Percentiles rank a stretch among this genome's conserved stretches.
phyloP scores from a whole-genome alignment of 2,329 filamentous ascomycete genomes.

The Arthrobotrys megalospora region DNA sequence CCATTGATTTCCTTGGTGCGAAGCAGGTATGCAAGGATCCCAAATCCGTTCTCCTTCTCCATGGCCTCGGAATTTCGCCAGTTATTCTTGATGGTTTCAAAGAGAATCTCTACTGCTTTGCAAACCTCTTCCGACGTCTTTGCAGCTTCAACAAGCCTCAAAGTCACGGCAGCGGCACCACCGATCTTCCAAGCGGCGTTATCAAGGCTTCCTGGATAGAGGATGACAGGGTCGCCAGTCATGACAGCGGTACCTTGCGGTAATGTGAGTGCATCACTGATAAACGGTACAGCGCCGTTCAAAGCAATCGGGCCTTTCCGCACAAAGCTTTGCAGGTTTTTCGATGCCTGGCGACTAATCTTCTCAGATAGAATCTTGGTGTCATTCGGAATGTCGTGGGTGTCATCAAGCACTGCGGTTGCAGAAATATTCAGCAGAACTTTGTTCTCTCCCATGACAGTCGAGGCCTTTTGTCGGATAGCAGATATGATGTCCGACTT shows the following conservation, averaged over 20 bases:
- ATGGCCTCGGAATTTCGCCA: conserved; percentile 99
- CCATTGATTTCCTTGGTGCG: conserved; percentile 74
- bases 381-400: conserved; percentile 76
- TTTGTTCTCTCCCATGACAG: conserved; percentile 83
- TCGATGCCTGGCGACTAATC: conserved; percentile 73
- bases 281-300: conserved; percentile 87
- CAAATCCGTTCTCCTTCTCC: conserved; percentile 95
- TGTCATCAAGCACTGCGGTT: conserved; percentile 82
- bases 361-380: conserved; percentile 71
- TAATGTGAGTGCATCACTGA: conserved; percentile 89
- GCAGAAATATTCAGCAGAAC: conserved; percentile 88
- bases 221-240: conserved; percentile 85
- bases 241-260: conserved; percentile 85
- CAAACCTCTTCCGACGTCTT: conserved; percentile 79
- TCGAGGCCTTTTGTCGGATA: conserved; percentile 86
- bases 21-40: conserved; percentile 85
- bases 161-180: conserved; percentile 87
- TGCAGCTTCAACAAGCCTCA: conserved; percentile 87
- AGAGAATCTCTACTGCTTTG: conserved; percentile 84
- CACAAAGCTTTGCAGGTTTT: conserved; percentile 62
- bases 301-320: conserved; percentile 76
- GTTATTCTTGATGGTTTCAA: conserved; percentile 87
- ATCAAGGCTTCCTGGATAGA: conserved; percentile 86
- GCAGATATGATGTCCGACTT: conserved; percentile 91
- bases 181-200: conserved; percentile 93